Evolutionary conservation across 2,329 filamentous ascomycete genomes (phyloP).

Genomic region (Tolypocladium album): DNA sequence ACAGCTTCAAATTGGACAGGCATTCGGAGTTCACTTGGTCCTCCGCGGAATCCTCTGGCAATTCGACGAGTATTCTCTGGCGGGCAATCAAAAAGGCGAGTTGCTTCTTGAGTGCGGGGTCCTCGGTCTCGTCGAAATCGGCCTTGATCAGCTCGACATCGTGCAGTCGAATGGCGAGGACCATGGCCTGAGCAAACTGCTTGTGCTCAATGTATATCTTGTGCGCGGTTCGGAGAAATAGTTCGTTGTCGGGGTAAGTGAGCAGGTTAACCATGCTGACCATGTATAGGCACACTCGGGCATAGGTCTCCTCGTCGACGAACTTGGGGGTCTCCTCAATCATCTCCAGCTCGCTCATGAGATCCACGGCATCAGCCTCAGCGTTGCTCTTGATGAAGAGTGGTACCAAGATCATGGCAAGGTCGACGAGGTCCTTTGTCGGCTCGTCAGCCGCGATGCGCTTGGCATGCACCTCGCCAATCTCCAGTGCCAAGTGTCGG

Average conservation of each 20-base stretch:
- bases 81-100: constrained; percentile 87
- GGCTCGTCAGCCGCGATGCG: constrained; percentile 77
- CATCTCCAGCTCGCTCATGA: constrained; percentile 95
- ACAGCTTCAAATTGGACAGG: constrained; percentile 75
- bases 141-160: constrained; percentile 71
- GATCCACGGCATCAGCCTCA: constrained; percentile 92
- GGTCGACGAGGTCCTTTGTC: constrained; percentile 72
- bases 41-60: constrained; percentile 55
- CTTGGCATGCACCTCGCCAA: constrained; percentile 88
- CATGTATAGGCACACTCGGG: constrained; percentile 93
- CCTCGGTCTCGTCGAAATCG: constrained; percentile 71
- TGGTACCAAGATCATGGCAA: constrained; percentile 76
- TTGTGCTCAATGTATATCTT: constrained; percentile 89
- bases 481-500: constrained; percentile 87
- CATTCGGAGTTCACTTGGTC: constrained; percentile 70
- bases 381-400: constrained; percentile 96
- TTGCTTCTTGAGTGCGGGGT: constrained; percentile 80
- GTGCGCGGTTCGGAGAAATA: constrained; percentile 87
- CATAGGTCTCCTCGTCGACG: constrained; percentile 88
- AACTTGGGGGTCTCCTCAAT: constrained; percentile 85
- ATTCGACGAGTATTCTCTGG: constrained; percentile 76
- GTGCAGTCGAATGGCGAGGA: constrained; percentile 87
- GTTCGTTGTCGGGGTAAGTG: constrained; percentile 94
- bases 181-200: constrained; percentile 86
- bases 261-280: constrained; percentile 97